A percentile compares a stretch with the other conserved stretches of the same genome.
These are phyloP conservation scores for Cladophialophora psammophila DNA, from an alignment of 2,329 filamentous ascomycete species.

Conservation along the genomic window DNA sequence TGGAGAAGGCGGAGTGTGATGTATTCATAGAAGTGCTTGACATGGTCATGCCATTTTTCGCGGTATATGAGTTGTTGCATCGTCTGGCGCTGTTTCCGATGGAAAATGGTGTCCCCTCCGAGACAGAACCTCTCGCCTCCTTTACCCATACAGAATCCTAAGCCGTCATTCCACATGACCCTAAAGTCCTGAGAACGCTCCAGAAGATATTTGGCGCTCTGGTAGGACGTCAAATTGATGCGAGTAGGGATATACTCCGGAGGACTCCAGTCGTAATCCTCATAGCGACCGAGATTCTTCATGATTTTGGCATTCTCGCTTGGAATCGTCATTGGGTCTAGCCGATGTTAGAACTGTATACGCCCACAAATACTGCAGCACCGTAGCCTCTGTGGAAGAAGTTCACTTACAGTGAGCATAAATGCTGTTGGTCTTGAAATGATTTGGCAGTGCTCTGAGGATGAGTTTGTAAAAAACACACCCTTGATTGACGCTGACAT, in stretches of 20 bases:
- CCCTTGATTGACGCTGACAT: slow-evolving; percentile 77
- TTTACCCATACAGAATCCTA: slow-evolving; percentile 69
- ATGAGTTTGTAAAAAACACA: slow-evolving; percentile 87
- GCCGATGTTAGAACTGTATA: slow-evolving; percentile 33
- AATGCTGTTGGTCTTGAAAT: slow-evolving; percentile 78
- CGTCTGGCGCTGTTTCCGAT: slow-evolving; percentile 60
- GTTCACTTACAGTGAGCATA: slow-evolving; percentile 71
- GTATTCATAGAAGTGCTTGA: slow-evolving; percentile 72
- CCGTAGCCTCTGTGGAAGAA: too few species aligned
- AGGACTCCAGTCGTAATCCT: slow-evolving; percentile 73
- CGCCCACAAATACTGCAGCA: not conserved
- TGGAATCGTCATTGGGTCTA: slow-evolving; percentile 71
- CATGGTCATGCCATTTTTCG: slow-evolving; percentile 66
- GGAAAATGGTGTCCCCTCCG: slow-evolving; percentile 58
- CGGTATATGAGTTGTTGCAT: slow-evolving; percentile 67
- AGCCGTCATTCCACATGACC: slow-evolving; percentile 68
- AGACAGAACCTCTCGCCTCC: slow-evolving; percentile 65
- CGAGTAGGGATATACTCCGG: slow-evolving; percentile 61
- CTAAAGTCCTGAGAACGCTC: slow-evolving; percentile 68
- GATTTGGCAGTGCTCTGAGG: slow-evolving; percentile 77
- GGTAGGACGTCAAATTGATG: slow-evolving; percentile 67
- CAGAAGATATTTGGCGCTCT: slow-evolving; percentile 68
- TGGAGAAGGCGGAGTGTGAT: slow-evolving; percentile 68
- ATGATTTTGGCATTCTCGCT: slow-evolving; percentile 76
- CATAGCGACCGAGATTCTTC: slow-evolving; percentile 69